Percentiles rank a stretch among this genome's conserved stretches.
phyloP scores from a whole-genome alignment of 2,329 filamentous ascomycete species.

The Hysterium pulicare region DNA sequence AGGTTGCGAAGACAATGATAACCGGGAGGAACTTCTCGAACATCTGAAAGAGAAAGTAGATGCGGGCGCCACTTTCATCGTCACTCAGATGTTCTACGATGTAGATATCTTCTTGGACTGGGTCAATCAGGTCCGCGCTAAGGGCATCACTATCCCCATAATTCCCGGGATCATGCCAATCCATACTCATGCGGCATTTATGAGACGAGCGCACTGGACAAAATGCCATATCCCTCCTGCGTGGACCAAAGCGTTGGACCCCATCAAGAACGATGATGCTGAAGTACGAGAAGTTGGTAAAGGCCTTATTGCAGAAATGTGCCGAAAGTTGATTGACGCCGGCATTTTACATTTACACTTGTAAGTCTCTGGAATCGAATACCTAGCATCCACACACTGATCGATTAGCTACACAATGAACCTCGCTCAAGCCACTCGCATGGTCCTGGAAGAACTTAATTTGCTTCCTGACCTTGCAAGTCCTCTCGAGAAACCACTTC shows the following conservation, averaged over 20 bases:
- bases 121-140: conserved; percentile 80
- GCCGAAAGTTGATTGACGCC: conserved; percentile 74
- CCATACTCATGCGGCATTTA: conserved; percentile 88
- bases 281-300: conserved; percentile 89
- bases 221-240: conserved; percentile 76
- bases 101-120: conserved; percentile 91
- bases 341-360: conserved; percentile 92
- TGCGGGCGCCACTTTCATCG: conserved; percentile 86
- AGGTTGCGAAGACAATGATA: conserved; percentile 87
- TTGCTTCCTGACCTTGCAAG: conserved; percentile 74
- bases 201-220: conserved; percentile 87
- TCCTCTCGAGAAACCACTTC: conserved; percentile 82
- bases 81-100: conserved; percentile 99
- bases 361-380: conserved; percentile 37
- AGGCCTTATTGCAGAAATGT: conserved; percentile 83
- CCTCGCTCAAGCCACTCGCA: conserved; percentile 85
- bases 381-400: conserved; percentile 1
- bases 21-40: conserved; percentile 79
- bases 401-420: conserved; percentile 86
- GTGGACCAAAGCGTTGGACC: conserved; percentile 80
- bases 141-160: conserved; percentile 79
- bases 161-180: conserved; percentile 91
- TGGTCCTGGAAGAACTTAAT: conserved; percentile 87
- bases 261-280: conserved; percentile 94
- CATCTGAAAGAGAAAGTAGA: conserved; percentile 98